These are phyloP conservation scores for Buddleja alternifolia DNA, from an alignment of 257 asterid species.

Conservation along the genomic window DNA sequence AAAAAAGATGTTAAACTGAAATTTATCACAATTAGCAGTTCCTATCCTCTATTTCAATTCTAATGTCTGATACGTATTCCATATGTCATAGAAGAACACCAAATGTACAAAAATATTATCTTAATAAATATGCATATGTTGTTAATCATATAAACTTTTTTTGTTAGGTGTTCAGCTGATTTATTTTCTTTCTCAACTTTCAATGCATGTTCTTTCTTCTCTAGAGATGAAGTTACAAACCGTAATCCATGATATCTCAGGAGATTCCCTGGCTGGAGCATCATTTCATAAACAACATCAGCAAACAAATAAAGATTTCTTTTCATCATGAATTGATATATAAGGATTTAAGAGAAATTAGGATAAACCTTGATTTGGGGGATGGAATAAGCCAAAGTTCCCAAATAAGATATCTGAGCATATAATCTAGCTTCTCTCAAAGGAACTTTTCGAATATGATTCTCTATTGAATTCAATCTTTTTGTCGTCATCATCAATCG, in stretches of 20 bases:
- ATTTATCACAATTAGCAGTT: no score
- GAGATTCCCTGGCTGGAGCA: constrained; percentile 61
- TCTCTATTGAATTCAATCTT: constrained; percentile 60
- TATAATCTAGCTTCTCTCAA: constrained; percentile 79
- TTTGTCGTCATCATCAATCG: constrained; percentile 49
- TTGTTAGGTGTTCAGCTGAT: constrained; percentile 26
- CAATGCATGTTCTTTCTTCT: constrained; percentile 61
- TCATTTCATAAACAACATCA: neutral
- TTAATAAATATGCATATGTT: no score
- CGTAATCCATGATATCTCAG: constrained; percentile 50
- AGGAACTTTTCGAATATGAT: constrained; percentile 80
- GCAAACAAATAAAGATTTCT: neutral
- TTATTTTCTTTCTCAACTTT: constrained; percentile 51
- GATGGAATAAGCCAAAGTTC: constrained; percentile 84
- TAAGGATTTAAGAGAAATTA: neutral
- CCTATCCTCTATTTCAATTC: no score
- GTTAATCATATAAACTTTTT: no score
- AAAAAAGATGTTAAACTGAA: no score
- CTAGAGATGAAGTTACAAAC: constrained; percentile 70
- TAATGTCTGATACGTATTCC: no score
- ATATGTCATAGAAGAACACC: no score
- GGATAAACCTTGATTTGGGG: constrained; percentile 82
- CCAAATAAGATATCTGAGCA: constrained; percentile 80
- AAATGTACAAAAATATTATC: no score
- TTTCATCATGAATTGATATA: neutral